phyloP scores from a whole-genome alignment of 495 filamentous ascomycete species.

The Cudoniella acicularis region DNA sequence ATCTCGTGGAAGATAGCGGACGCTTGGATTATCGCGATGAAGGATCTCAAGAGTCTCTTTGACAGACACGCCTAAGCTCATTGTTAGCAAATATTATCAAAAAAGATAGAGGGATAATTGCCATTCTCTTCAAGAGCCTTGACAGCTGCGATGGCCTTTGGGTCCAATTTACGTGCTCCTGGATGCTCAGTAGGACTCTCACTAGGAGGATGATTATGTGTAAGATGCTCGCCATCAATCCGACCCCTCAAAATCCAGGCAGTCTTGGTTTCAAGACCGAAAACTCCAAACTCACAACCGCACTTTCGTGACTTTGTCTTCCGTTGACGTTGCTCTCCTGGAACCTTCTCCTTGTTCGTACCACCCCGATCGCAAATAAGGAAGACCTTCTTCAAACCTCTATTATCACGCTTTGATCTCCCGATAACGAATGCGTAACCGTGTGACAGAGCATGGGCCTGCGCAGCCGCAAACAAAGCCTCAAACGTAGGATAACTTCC shows the following conservation, averaged over 20 bases:
- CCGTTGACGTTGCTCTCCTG: slow-evolving; percentile 48
- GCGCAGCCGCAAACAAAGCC: slow-evolving; percentile 48
- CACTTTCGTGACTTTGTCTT: slow-evolving; percentile 56
- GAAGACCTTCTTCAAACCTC: slow-evolving; percentile 55
- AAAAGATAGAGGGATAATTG: slow-evolving; percentile 27
- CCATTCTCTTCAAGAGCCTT: slow-evolving; percentile 52
- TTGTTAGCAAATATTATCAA: neutral
- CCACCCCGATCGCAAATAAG: slow-evolving; percentile 55
- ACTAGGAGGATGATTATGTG: slow-evolving; percentile 53
- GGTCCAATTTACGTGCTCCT: slow-evolving; percentile 52
- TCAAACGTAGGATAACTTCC: slow-evolving; percentile 52
- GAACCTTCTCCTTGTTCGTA: slow-evolving; percentile 39
- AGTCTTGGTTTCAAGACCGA: slow-evolving; percentile 52
- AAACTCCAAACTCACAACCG: slow-evolving; percentile 56
- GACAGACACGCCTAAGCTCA: slow-evolving; percentile 44
- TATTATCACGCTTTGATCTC: slow-evolving; percentile 50
- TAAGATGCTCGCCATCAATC: slow-evolving; percentile 43
- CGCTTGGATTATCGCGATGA: slow-evolving; percentile 50
- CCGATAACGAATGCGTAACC: slow-evolving; percentile 57
- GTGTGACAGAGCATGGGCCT: slow-evolving; percentile 50
- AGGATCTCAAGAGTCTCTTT: slow-evolving; percentile 53
- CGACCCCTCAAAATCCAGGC: slow-evolving; percentile 54
- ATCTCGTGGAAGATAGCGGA: slow-evolving; percentile 49
- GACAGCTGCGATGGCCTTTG: slow-evolving; percentile 53
- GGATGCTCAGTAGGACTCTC: slow-evolving; percentile 53